Conservation (phyloP, 306 rosid species). For the Inga oerstediana region DNA sequence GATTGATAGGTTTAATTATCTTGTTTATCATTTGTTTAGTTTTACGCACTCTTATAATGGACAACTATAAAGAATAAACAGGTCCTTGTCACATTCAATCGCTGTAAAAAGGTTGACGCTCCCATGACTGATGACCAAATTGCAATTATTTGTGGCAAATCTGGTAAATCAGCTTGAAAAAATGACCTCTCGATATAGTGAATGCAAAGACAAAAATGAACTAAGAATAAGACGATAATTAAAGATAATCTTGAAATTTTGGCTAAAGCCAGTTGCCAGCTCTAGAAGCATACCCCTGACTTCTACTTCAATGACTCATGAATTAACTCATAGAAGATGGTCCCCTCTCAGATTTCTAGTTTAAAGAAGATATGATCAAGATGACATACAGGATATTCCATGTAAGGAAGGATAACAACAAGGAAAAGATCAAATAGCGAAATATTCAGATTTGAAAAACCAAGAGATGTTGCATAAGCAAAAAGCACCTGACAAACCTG, state of each 20-base stretch:
- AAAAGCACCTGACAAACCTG: neutral
- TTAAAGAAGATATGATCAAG: neutral
- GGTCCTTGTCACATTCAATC: constrained; percentile 8
- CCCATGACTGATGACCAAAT: neutral
- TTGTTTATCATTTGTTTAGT: neutral
- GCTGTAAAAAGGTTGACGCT: neutral
- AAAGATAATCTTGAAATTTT: neutral
- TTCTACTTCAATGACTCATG: neutral
- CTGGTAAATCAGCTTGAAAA: neutral
- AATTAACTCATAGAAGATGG: neutral
- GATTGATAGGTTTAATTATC: neutral
- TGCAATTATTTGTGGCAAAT: neutral
- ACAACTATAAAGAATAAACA: neutral
- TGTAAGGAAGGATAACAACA: neutral
- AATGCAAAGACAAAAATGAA: neutral
- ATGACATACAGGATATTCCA: neutral
- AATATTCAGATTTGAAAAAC: neutral
- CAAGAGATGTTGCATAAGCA: neutral
- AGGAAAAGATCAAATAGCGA: neutral
- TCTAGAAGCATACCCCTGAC: neutral
- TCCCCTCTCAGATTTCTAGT: neutral
- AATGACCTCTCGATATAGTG: neutral
- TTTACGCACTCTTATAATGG: neutral
- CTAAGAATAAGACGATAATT: neutral
- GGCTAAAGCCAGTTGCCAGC: neutral